Percentiles rank a stretch among this genome's conserved stretches.
These are phyloP conservation scores for Evansstolkia leycettana DNA, from an alignment of 495 filamentous ascomycete species.

Conservation along the genomic window DNA sequence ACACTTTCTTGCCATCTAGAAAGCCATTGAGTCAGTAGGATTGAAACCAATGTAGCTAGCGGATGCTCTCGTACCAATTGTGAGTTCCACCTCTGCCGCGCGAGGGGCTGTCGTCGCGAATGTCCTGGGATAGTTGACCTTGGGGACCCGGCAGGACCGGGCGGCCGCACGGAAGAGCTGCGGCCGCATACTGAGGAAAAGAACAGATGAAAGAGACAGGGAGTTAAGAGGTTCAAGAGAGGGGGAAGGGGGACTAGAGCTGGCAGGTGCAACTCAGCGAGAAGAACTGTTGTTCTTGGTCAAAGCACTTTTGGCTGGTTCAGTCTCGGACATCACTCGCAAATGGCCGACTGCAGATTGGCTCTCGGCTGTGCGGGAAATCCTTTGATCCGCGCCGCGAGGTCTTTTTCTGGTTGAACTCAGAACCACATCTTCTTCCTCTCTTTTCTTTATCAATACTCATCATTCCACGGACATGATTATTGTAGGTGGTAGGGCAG, in stretches of 20 bases:
- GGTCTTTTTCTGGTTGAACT: conserved; percentile 3
- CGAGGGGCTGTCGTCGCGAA: conserved; percentile 64
- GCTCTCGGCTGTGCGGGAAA: conserved; percentile 24
- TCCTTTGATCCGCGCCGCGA: conserved; percentile 12
- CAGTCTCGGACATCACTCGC: conserved; percentile 17
- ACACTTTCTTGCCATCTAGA: conserved; percentile 90
- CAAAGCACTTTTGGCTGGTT: conserved; percentile 26
- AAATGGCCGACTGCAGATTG: conserved; percentile 28
- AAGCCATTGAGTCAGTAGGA: conserved; percentile 3
- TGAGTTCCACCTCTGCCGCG: conserved; percentile 85
- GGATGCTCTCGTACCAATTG: conserved; percentile 55
- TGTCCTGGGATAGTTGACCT: conserved; percentile 49
- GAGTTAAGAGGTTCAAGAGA: conserved; percentile 14
- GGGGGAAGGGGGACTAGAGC: conserved; percentile 4
- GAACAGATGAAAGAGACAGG: conserved; percentile 23
- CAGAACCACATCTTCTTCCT: conserved; percentile 7
- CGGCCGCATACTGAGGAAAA: conserved; percentile 65
- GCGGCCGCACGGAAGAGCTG: conserved; percentile 76
- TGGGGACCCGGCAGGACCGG: conserved; percentile 56
- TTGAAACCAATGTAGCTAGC: conserved; percentile 12
- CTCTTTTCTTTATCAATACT: conserved; percentile 38
- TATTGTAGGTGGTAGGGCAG: conserved; percentile 73
- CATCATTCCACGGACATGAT: conserved; percentile 51
- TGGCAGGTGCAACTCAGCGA: conserved; percentile 6
- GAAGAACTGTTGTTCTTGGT: conserved; percentile 17